phyloP scores from a whole-genome alignment of 2,329 filamentous ascomycete species.

The Didymella exigua region DNA sequence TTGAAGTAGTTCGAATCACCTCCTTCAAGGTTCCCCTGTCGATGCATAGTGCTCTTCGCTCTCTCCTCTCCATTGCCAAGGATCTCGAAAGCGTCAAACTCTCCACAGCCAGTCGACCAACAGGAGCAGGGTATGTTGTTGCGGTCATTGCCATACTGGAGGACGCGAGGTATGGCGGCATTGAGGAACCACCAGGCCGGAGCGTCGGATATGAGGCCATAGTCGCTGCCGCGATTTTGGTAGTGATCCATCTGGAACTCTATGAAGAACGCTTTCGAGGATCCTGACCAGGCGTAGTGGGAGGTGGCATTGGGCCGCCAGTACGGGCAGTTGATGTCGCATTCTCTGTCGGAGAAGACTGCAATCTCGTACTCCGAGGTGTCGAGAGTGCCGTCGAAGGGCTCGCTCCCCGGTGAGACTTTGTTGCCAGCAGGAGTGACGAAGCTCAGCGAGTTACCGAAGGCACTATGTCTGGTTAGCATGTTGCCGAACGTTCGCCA shows the following conservation, averaged over 20 bases:
- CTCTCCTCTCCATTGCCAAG: slow-evolving; percentile 68
- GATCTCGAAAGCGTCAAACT: slow-evolving; percentile 77
- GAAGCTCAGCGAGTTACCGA: slow-evolving; percentile 65
- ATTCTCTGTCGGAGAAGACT: slow-evolving; percentile 49
- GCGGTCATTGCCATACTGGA: slow-evolving; percentile 66
- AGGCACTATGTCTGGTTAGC: slow-evolving; percentile 44
- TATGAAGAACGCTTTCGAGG: slow-evolving; percentile 74
- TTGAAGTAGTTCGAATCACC: slow-evolving; percentile 75
- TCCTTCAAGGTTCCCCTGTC: slow-evolving; percentile 62
- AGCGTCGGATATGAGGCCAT: slow-evolving; percentile 64
- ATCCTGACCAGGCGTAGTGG: slow-evolving; percentile 71
- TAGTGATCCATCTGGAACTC: slow-evolving; percentile 69
- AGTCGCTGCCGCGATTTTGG: slow-evolving; percentile 37
- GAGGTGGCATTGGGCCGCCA: slow-evolving; percentile 57
- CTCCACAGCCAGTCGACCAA: slow-evolving; percentile 73
- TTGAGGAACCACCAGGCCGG: slow-evolving; percentile 80
- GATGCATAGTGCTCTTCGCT: slow-evolving; percentile 71
- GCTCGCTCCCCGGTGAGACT: slow-evolving; percentile 55
- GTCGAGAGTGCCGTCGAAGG: slow-evolving; percentile 54
- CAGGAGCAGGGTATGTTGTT: slow-evolving; percentile 65
- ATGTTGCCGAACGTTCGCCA: background rate
- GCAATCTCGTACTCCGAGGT: slow-evolving; percentile 45
- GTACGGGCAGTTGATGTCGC: slow-evolving; percentile 56
- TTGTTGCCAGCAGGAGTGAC: slow-evolving; percentile 54
- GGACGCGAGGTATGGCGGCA: slow-evolving; percentile 70